Conservation (phyloP, 345 rosid species). For the Populus euphratica region DNA sequence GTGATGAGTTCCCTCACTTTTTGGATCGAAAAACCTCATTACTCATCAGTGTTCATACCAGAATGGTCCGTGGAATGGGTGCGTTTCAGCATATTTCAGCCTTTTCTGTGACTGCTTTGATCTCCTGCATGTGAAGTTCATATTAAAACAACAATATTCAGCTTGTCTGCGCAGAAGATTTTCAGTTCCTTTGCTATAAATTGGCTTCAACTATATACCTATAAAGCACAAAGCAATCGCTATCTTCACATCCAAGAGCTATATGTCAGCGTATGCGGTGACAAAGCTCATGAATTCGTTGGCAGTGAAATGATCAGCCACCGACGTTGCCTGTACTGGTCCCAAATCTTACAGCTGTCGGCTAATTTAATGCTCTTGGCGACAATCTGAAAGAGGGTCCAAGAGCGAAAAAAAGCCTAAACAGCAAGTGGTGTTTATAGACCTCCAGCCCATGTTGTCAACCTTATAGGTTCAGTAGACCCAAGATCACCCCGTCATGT, state of each 20-base stretch:
- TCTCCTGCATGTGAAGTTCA: background rate
- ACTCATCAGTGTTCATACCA: background rate
- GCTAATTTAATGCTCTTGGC: background rate
- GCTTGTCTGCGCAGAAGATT: background rate
- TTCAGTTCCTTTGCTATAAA: background rate
- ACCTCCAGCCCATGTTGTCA: background rate
- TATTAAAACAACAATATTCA: no score
- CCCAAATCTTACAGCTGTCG: background rate
- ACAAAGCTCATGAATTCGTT: background rate
- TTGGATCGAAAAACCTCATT: background rate
- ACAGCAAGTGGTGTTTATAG: background rate
- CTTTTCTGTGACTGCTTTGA: background rate
- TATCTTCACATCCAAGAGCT: background rate
- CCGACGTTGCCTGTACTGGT: background rate
- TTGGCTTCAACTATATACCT: background rate
- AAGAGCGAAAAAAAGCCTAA: no score
- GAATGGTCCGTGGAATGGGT: background rate
- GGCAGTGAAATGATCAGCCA: background rate
- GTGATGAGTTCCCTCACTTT: background rate
- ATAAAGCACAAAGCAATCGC: background rate
- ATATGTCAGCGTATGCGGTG: background rate
- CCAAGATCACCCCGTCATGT: background rate
- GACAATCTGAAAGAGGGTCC: background rate
- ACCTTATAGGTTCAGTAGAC: background rate
- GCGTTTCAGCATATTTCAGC: background rate